Evolutionary conservation across 768 basidiomycete species (phyloP), one percentile per base, ranked within the genome.

Genomic region (Panellus pusillus): DNA sequence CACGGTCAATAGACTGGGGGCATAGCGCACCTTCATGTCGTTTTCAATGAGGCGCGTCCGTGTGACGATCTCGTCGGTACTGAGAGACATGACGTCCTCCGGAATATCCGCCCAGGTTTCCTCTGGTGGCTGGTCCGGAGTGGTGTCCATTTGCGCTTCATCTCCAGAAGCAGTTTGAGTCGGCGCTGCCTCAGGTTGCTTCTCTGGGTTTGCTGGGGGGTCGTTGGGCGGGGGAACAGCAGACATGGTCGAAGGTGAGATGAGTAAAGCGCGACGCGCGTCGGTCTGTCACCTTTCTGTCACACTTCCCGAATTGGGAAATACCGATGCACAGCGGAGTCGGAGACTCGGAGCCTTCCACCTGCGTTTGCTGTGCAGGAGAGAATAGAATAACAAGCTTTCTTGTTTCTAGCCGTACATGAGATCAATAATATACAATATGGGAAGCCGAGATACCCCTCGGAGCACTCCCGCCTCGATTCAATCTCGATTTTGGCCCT

Each of bases 11-110:
- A 19, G 36, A 14, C 3, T 3, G 32, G 14, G 32, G 32, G 14
- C 32, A 18, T 24, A 12, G 37, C 77, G 50, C 40, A 89, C 94
- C 82, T 93, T 95, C 65, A 98, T 84, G 65, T 99, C 97, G 66
- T 97, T 98, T 56, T 99, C 96, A 62, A 99, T 93, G 54, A 99
- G 79, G 56, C 96, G 79, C 72, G 86, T 89, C 71, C 95, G 82
- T 50, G 93, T 93, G 57, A 86, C 67, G 61, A 98, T 91, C 59
- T 98, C 95, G 43, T 97, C 94, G 1, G 90, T 86, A 58, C 77
- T 78, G 41, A 93, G 74, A 29, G 79, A 74, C 70, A 86, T 72
- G 61, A 99, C 89, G 32, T 96, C 92, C 58, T 87, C 87, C 1
- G 96, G 93, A 48, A 98, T 89, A 70, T 98, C 95, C 19, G 85